Evolutionary conservation across 169 alveolate species (phyloP), one percentile per base, ranked within the genome.

Genomic region (Hepatocystis sp.): DNA sequence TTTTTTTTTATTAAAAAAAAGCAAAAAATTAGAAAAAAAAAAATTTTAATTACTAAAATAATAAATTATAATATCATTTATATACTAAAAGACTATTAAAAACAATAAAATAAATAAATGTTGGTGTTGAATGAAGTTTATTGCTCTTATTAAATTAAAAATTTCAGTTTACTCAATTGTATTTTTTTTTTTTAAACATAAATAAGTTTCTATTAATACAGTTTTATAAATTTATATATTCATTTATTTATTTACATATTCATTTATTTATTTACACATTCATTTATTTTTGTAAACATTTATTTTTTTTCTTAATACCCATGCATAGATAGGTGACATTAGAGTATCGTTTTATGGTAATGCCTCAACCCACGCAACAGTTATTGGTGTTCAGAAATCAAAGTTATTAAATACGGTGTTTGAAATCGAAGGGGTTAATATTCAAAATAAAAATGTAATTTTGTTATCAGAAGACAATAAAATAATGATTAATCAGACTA

Each of bases 291-390:
- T 64, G 23, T 17, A 40, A 15, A 67, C 8, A 21, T 40, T 4
- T 3, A 51, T 44, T 21, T 25, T 47, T 66, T 63, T n/a, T n/a
- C n/a, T n/a, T n/a, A n/a, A 5, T 49, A 4, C 44, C 61, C 1
- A 23, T 58, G 42, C 46, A 19, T 21, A 76, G 88, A 44, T 76
- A 28, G 88, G 88, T 23, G 88, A 76, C 36, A 64, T 76, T 23
- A 63, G 88, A 28, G 51, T 76, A 17, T 76, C 88, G 0, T 76
- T 76, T 76, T 76, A 76, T 51, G 88, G 88, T 5, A 76, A 51
- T 52, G 63, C 88, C 34, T 56, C 88, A 58, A 58, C 76, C 1
- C 88, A 76, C 39, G 88, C 88, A n/a, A 76, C 88, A 13, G 66
- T 60, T 27, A 58, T 76, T 23, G 88, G 88, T 15, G 64, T 76